These are phyloP conservation scores for Cicer cuneatum DNA, from an alignment of 306 rosid genomes.

Conservation along the genomic window DNA sequence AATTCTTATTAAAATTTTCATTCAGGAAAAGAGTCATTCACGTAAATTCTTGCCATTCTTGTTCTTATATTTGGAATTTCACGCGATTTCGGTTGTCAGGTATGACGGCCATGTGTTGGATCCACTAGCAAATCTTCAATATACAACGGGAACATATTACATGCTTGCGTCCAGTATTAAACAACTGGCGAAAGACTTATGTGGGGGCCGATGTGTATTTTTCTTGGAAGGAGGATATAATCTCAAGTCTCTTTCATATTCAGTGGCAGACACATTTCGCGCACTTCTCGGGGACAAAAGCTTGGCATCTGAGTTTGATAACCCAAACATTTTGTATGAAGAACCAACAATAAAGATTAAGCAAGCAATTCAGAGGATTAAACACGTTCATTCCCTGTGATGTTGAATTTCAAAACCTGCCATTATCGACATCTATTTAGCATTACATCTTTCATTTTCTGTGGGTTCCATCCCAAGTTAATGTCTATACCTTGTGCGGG, in stretches of 20 bases:
- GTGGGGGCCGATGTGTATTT: slow-evolving; percentile 76
- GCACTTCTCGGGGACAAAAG: slow-evolving; percentile 85
- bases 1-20: slow-evolving; percentile 20
- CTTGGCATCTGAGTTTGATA: slow-evolving; percentile 77
- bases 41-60: slow-evolving; percentile 13
- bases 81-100: slow-evolving; percentile 49
- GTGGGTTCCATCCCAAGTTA: slow-evolving; percentile 24
- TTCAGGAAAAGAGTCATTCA: slow-evolving; percentile 3
- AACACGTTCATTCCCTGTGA: slow-evolving; percentile 64
- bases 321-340: slow-evolving; percentile 74
- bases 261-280: slow-evolving; percentile 83
- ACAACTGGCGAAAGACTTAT: slow-evolving; percentile 76
- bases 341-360: slow-evolving; percentile 75
- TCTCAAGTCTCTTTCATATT: slow-evolving; percentile 74
- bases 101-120: slow-evolving; percentile 93
- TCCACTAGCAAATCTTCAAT: slow-evolving; percentile 80
- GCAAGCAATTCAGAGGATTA: slow-evolving; percentile 71
- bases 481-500: slow-evolving; percentile 20
- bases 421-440: slow-evolving; percentile 30
- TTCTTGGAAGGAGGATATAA: slow-evolving; percentile 97
- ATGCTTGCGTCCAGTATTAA: slow-evolving; percentile 76
- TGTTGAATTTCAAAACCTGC: slow-evolving; percentile 35
- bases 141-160: slow-evolving; percentile 91
- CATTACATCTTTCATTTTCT: slow-evolving; percentile 23
- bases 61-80: slow-evolving; percentile 11